Conservation (phyloP, 1,284 basidiomycete genomes). For the Amylostereum chailletii region DNA sequence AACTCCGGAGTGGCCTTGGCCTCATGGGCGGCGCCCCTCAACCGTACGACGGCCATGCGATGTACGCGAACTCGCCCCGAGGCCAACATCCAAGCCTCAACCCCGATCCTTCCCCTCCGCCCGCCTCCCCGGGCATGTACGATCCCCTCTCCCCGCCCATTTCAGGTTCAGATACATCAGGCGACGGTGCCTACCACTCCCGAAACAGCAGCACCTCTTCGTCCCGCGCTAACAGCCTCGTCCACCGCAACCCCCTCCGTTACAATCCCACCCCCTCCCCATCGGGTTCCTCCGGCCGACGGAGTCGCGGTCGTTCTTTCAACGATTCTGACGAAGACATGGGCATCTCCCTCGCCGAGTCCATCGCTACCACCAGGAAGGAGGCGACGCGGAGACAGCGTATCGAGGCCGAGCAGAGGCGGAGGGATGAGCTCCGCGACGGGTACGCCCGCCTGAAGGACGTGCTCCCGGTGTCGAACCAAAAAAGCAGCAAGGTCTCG, state of each 20-base stretch:
- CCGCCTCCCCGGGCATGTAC: conserved; percentile 69
- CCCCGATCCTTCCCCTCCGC: conserved; percentile 52
- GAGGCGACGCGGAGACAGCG: conserved; percentile 76
- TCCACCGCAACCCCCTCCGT: conserved; percentile 56
- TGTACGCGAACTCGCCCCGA: conserved; percentile 39
- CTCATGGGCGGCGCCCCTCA: conserved; percentile 15
- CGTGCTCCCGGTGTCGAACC: conserved; percentile 75
- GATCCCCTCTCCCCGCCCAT: conserved; percentile 74
- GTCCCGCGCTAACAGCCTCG: conserved; percentile 62
- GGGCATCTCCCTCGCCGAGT: conserved; percentile 55
- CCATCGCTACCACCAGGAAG: conserved; percentile 67
- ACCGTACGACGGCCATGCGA: conserved; percentile 16
- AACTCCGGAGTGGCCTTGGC: conserved; percentile 12
- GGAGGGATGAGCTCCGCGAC: conserved; percentile 80
- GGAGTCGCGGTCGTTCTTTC: conserved; percentile 53
- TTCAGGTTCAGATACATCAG: conserved; percentile 78
- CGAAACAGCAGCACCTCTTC: conserved; percentile 68
- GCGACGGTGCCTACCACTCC: conserved; percentile 69
- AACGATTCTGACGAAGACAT: conserved; percentile 75
- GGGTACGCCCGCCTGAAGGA: conserved; percentile 84
- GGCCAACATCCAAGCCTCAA: conserved; percentile 43
- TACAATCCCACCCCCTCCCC: conserved; percentile 76
- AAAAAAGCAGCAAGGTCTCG: conserved; percentile 85
- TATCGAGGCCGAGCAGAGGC: conserved; percentile 79
- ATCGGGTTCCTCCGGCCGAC: conserved; percentile 59